These are phyloP conservation scores for Kwoniella dendrophila DNA, from an alignment of 768 basidiomycete species.

Conservation along the genomic window DNA sequence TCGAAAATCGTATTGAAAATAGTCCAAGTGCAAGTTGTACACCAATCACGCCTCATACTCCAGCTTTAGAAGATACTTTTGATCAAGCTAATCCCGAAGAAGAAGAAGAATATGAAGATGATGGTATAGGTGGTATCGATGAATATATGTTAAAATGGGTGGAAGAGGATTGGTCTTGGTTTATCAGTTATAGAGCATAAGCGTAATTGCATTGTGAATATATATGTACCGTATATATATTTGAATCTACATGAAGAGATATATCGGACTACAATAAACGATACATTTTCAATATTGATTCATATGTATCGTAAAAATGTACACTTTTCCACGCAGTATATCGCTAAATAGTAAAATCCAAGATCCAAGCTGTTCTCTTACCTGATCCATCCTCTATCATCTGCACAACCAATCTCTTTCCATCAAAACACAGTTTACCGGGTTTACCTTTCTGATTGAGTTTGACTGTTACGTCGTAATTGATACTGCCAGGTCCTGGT, in stretches of 20 bases:
- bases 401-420: neutral
- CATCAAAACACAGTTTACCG: neutral
- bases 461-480: neutral
- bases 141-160: constrained; percentile 75
- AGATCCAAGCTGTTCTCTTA: neutral
- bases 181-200: constrained; percentile 25
- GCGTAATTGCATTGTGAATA: neutral
- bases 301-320: neutral
- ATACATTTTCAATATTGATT: no score
- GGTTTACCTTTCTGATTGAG: neutral
- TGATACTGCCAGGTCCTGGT: neutral
- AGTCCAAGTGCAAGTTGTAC: no score
- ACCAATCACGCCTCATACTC: constrained; percentile 4
- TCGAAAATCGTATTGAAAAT: constrained; percentile 16
- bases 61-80: constrained; percentile 15
- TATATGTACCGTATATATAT: neutral
- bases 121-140: constrained; percentile 71
- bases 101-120: constrained; percentile 55
- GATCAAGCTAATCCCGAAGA: constrained; percentile 55
- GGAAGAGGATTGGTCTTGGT: constrained; percentile 56
- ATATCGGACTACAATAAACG: no score
- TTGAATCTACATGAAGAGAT: neutral
- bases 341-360: no score
- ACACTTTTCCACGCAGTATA: no score
- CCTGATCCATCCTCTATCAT: neutral